A percentile compares a stretch with the other conserved stretches of the same genome.
Evolutionary conservation across 441 rosid genomes (phyloP).

Genomic region (Caryocar brasiliense): DNA sequence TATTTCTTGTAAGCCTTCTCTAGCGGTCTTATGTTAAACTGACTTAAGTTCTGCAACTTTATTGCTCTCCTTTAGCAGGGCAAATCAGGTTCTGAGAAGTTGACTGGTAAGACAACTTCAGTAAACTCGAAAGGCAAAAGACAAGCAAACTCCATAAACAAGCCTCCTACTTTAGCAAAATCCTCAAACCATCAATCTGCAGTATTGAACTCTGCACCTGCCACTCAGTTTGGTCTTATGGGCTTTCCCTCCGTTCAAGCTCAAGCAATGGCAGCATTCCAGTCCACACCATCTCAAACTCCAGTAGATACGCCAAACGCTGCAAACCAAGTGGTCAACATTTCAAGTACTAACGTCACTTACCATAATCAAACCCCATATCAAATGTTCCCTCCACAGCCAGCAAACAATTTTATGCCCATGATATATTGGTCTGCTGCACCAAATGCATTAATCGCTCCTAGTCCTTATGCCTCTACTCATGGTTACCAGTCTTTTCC

Average conservation of each 20-base stretch:
- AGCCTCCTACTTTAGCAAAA: constrained; percentile 14
- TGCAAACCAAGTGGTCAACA: constrained; percentile 10
- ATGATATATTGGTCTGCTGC: constrained; percentile 51
- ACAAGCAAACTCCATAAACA: constrained; percentile 16
- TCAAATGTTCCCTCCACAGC: constrained; percentile 26
- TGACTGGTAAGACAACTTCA: constrained; percentile 15
- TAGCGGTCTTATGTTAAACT: too few species aligned
- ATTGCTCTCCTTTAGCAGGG: constrained; percentile 18
- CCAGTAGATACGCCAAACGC: constrained; percentile 1
- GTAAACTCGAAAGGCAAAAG: constrained; percentile 27
- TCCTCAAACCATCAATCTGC: constrained; percentile 18
- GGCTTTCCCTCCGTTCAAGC: constrained; percentile 22
- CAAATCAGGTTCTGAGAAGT: constrained; percentile 12
- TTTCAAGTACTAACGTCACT: constrained; percentile 11
- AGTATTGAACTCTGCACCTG: constrained; percentile 14
- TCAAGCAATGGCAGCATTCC: constrained; percentile 24
- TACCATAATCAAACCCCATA: constrained; percentile 24
- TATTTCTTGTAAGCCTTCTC: too few species aligned
- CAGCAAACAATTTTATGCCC: constrained; percentile 37
- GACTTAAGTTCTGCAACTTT: too few species aligned
- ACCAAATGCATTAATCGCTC: constrained; percentile 30
- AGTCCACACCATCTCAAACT: constrained; percentile 18
- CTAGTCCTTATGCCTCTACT: constrained; percentile 25
- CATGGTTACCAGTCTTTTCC: constrained; percentile 29
- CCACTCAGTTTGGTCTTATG: constrained; percentile 24